phyloP scores from a whole-genome alignment of 2,329 filamentous ascomycete genomes.

The Cercospora janseana region DNA sequence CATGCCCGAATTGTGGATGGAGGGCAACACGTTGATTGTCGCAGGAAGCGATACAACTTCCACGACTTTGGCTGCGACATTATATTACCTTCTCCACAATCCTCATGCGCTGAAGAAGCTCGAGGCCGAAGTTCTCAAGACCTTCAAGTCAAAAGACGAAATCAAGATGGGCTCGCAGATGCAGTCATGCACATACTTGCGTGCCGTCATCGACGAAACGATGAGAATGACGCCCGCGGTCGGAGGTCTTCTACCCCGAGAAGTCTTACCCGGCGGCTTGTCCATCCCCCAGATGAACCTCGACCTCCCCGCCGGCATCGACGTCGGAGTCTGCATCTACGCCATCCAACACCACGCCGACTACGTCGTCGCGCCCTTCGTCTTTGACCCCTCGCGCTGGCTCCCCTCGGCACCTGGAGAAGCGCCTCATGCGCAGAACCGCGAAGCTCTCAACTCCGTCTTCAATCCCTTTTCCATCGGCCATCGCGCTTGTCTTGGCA shows the following conservation, averaged over 20 bases:
- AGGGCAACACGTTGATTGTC: slow-evolving; percentile 51
- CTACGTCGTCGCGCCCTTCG: slow-evolving; percentile 33
- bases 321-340: slow-evolving; percentile 39
- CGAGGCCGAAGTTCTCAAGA: slow-evolving; percentile 37
- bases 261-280: slow-evolving; percentile 36
- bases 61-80: slow-evolving; percentile 38
- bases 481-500: slow-evolving; percentile 69
- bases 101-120: slow-evolving; percentile 34
- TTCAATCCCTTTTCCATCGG: slow-evolving; percentile 75
- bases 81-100: slow-evolving; percentile 49
- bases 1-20: slow-evolving; percentile 47
- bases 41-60: slow-evolving; percentile 48
- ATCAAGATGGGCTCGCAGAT: slow-evolving; percentile 38
- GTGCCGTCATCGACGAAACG: slow-evolving; percentile 50
- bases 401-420: slow-evolving; percentile 14
- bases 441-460: slow-evolving; percentile 51
- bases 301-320: slow-evolving; percentile 38
- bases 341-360: slow-evolving; percentile 39
- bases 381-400: slow-evolving; percentile 34
- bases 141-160: slow-evolving; percentile 37
- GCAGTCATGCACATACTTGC: slow-evolving; percentile 43
- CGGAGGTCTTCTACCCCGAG: slow-evolving; percentile 37
- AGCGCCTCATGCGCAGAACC: slow-evolving; percentile 19
- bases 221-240: slow-evolving; percentile 50
- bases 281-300: slow-evolving; percentile 38